Evolutionary conservation across 768 basidiomycete species (phyloP), one percentile per base, ranked within the genome.

Genomic region (Mycena rebaudengoi): DNA sequence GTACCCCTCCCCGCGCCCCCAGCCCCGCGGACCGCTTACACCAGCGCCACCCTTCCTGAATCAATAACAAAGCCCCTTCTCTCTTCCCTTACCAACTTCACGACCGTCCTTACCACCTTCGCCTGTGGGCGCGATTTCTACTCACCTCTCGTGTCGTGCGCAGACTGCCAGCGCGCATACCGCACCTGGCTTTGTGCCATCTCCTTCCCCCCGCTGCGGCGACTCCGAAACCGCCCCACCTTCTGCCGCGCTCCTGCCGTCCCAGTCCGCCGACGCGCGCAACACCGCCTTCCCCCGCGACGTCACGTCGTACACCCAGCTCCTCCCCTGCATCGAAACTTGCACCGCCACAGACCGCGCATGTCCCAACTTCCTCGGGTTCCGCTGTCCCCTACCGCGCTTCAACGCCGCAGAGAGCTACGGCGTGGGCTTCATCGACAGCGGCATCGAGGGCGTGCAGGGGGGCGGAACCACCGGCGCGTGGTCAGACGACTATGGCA

Each of bases 51-150:
- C 21, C 76, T 94, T 13, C 88, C 90, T 0, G 62, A 71, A 5
- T 59, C 66, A 21, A 71, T 92, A n/a, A 77, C 83, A 20, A 70
- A 72, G 12, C 83, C 85, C 7, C 82, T 94, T 41, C 69, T 88
- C 41, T 77, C 81, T 23, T 86, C 85, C 62, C 75, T 96, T 65
- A 75, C 87, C 49, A 93, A 94, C 76, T 94, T 96, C 75, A 90
- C 92, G 1, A 82, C 83, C 1, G 83, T 86, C 20, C 85, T 96
- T 10, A 82, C 85, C 30, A 91, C 90, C 4, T 86, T 89, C 63
- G 85, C 92, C 1, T 96, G 95, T 72, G 91, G 92, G 18, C 85
- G 91, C 28, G 93, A 95, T 71, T 71, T 81, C 56, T 96, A 94
- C 77, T 94, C 92, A 7, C 90, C 91, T 0, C 75, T 95, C 21